Conservation (phyloP, 2,329 filamentous ascomycete species). For the Bisporella sp. region DNA sequence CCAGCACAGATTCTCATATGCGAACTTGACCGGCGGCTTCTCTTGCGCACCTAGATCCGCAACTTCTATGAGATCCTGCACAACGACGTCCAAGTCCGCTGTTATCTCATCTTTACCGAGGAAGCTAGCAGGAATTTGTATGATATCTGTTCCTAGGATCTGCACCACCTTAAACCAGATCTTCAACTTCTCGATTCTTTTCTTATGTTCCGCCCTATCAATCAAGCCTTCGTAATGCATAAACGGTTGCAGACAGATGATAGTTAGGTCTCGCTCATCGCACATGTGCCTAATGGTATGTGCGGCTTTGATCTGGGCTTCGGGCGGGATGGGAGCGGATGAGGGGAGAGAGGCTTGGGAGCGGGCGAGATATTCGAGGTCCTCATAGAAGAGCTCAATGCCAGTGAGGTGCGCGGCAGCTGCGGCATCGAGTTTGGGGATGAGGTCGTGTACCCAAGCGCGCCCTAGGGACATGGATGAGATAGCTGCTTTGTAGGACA, state of each 20-base stretch:
- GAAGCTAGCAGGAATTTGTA: constrained; percentile 68
- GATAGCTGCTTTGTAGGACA: background rate
- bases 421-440: constrained; percentile 62
- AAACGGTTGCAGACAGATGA: constrained; percentile 58
- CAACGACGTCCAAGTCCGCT: constrained; percentile 46
- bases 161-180: constrained; percentile 60
- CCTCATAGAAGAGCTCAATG: constrained; percentile 74
- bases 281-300: constrained; percentile 50
- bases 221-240: constrained; percentile 69
- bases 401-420: constrained; percentile 57
- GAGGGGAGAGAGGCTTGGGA: constrained; percentile 5
- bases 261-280: constrained; percentile 42
- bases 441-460: constrained; percentile 60
- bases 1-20: constrained; percentile 68
- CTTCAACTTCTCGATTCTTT: too few species aligned
- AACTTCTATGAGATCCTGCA: constrained; percentile 53
- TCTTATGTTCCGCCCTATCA: constrained; percentile 42
- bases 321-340: background rate
- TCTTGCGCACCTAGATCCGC: constrained; percentile 59
- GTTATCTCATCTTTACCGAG: constrained; percentile 36
- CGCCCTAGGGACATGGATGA: constrained; percentile 43
- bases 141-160: constrained; percentile 58
- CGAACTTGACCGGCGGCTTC: constrained; percentile 51
- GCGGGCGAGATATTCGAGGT: constrained; percentile 55
- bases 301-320: constrained; percentile 45